phyloP scores from a whole-genome alignment of 352 stramenopile species.

The Aphanomyces invadans region DNA sequence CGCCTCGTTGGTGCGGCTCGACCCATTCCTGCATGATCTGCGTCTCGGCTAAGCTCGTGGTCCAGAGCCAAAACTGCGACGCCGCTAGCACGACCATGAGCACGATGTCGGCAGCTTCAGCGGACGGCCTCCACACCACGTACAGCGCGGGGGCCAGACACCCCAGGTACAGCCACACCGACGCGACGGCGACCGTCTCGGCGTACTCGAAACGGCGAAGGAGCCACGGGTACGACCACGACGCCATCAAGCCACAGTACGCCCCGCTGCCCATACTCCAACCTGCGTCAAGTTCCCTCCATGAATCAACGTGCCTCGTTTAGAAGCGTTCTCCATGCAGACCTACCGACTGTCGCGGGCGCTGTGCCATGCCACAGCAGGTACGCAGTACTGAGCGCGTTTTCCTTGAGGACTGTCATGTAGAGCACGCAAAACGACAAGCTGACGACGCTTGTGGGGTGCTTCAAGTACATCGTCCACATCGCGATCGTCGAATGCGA shows the following conservation, averaged over 20 bases:
- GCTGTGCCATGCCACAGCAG: constrained; percentile 47
- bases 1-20: constrained; percentile 33
- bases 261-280: constrained; percentile 34
- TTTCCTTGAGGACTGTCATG: constrained; percentile 47
- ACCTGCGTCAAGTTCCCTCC: too few relatives aligned
- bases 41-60: constrained; percentile 41
- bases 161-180: constrained; percentile 45
- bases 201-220: constrained; percentile 31
- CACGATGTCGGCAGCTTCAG: constrained; percentile 34
- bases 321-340: too few relatives aligned
- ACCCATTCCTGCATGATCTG: constrained; percentile 72
- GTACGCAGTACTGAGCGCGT: constrained; percentile 46
- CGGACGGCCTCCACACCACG: constrained; percentile 31
- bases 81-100: constrained; percentile 43
- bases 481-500: constrained; percentile 31
- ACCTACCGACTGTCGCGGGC: constrained; percentile 33
- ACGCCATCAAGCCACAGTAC: constrained; percentile 40
- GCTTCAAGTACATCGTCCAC: constrained; percentile 40
- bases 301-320: too few relatives aligned
- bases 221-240: constrained; percentile 38
- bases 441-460: constrained; percentile 49
- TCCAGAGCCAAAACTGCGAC: constrained; percentile 52
- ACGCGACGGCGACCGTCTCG: constrained; percentile 40
- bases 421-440: constrained; percentile 47
- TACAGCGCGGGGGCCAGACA: constrained; percentile 35